Conservation (phyloP, 257 asterid species). For the Solanum verrucosum region DNA sequence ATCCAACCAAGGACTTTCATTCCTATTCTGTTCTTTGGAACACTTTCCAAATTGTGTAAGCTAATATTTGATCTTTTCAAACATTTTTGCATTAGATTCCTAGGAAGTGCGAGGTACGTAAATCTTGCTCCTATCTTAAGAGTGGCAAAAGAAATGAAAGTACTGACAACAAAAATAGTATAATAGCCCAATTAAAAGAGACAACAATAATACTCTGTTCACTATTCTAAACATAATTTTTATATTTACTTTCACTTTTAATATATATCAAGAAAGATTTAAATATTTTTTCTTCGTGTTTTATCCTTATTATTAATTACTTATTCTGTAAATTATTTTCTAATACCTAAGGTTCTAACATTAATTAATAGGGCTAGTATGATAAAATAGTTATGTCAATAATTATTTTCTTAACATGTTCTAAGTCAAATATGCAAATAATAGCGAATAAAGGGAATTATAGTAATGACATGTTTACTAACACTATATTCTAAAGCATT, state of each 20-base stretch:
- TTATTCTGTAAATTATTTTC: background rate
- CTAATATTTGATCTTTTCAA: background rate
- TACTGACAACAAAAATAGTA: background rate
- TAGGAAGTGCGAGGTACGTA: background rate
- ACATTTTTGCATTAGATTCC: too few relatives aligned
- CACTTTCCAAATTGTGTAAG: conserved; percentile 17
- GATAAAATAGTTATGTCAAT: accelerated
- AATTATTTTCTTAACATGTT: too few relatives aligned
- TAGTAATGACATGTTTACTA: background rate
- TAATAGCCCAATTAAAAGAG: background rate
- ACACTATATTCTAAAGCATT: background rate
- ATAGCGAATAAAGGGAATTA: background rate
- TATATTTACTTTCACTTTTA: too few relatives aligned
- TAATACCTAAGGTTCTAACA: too few relatives aligned
- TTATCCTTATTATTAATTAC: too few relatives aligned
- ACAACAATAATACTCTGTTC: too few relatives aligned
- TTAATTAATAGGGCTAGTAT: background rate
- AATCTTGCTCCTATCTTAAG: too few relatives aligned
- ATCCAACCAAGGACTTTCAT: conserved; percentile 25
- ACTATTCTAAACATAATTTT: too few relatives aligned
- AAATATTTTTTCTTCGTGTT: too few relatives aligned
- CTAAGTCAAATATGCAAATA: background rate
- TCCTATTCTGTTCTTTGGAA: conserved; percentile 23
- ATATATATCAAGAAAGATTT: too few relatives aligned
- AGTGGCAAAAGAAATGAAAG: background rate